These are phyloP conservation scores for Rhodotorula sp. DNA, from an alignment of 1,284 basidiomycete genomes.

Conservation along the genomic window DNA sequence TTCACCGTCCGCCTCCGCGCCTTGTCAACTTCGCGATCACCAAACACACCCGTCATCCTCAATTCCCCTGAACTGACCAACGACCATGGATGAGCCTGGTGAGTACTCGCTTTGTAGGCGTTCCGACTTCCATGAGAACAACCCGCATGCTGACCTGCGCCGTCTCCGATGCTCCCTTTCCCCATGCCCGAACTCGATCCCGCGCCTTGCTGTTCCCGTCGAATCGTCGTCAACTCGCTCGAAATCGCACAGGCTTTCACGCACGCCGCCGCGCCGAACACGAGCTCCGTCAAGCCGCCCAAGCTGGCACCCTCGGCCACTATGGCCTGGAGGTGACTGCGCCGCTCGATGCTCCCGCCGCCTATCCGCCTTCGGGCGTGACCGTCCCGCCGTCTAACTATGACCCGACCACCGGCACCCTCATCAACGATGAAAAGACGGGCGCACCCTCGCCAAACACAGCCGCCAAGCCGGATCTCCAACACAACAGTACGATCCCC, in stretches of 20 bases:
- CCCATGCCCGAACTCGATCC: no score
- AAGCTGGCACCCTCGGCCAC: slow-evolving; percentile 29
- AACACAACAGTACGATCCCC: slow-evolving; percentile 11
- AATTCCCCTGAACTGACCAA: no score
- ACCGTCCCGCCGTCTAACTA: slow-evolving; percentile 8
- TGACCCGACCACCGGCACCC: slow-evolving; percentile 13
- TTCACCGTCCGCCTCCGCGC: no score
- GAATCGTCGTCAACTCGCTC: not conserved
- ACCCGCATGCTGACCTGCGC: no score
- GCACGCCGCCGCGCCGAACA: slow-evolving; percentile 33
- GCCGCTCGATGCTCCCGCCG: slow-evolving; percentile 20
- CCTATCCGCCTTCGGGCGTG: not conserved
- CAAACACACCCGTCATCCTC: no score
- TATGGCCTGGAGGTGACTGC: slow-evolving; percentile 19
- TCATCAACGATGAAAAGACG: not conserved
- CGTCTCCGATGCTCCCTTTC: no score
- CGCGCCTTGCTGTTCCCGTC: no score
- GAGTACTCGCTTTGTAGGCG: no score
- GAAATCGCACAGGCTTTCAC: slow-evolving; percentile 29
- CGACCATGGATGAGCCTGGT: no score
- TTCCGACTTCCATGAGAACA: no score
- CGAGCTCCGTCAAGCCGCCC: slow-evolving; percentile 10
- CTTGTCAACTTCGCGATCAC: no score
- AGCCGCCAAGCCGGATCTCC: not conserved
- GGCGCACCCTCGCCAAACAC: not conserved